Conservation (phyloP, 2,329 filamentous ascomycete species). For the Exophiala aquamarina region DNA sequence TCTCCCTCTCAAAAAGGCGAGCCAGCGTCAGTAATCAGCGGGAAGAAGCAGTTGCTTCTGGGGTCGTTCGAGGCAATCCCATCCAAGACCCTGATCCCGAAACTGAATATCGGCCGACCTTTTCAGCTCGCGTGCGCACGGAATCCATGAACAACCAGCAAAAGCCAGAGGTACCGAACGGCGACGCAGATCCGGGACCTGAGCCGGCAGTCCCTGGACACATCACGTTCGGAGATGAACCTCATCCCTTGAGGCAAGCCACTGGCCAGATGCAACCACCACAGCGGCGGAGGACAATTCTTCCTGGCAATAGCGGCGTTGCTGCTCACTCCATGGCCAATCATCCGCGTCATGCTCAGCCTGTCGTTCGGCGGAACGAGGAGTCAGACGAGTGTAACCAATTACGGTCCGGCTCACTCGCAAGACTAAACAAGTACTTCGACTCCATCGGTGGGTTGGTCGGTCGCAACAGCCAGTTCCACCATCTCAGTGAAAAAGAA, state of each 20-base stretch:
- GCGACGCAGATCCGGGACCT: slow-evolving; percentile 1
- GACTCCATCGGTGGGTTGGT: slow-evolving; percentile 31
- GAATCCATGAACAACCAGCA: too few species aligned
- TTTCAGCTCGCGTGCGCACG: too few species aligned
- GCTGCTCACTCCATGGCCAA: slow-evolving; percentile 18
- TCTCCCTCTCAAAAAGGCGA: too few species aligned
- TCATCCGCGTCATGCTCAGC: slow-evolving; percentile 22
- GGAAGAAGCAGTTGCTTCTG: too few species aligned
- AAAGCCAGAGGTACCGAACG: background rate
- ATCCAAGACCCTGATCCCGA: too few species aligned
- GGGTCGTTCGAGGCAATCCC: too few species aligned
- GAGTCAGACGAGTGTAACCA: slow-evolving; percentile 4
- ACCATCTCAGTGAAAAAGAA: slow-evolving; percentile 44
- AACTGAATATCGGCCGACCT: too few species aligned
- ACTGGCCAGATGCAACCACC: slow-evolving; percentile 3
- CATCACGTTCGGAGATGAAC: slow-evolving; percentile 15
- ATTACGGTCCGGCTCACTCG: background rate
- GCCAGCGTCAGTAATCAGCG: too few species aligned
- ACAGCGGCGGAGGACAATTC: slow-evolving; percentile 11
- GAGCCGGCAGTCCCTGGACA: too few species aligned
- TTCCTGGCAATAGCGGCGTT: slow-evolving; percentile 24
- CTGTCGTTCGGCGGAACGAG: slow-evolving; percentile 2
- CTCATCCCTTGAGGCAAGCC: slow-evolving; percentile 7
- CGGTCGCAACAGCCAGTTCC: slow-evolving; percentile 51
- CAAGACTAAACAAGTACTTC: slow-evolving; percentile 23